Conservation (phyloP, 2,329 filamentous ascomycete species). For the Venturia carpophila region DNA sequence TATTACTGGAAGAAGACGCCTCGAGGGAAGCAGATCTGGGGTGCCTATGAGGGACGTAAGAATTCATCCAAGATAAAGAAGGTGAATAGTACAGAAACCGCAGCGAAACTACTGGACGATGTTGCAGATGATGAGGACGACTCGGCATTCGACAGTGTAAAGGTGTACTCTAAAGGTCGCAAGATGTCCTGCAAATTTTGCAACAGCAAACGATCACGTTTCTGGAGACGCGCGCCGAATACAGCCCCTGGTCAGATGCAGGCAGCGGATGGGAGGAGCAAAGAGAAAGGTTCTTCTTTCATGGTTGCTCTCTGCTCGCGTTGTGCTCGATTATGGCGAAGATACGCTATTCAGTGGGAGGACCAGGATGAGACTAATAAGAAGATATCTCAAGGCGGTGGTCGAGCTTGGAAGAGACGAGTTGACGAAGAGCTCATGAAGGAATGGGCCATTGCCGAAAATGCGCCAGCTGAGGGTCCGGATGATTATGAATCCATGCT, state of each 20-base stretch:
- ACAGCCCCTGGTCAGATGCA: slow-evolving; percentile 63
- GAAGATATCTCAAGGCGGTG: slow-evolving; percentile 72
- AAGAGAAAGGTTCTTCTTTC: slow-evolving; percentile 68
- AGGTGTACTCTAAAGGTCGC: slow-evolving; percentile 70
- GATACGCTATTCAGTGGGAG: slow-evolving; percentile 94
- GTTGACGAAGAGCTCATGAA: slow-evolving; percentile 89
- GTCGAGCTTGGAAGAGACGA: slow-evolving; percentile 76
- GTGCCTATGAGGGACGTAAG: slow-evolving; percentile 76
- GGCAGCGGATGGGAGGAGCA: slow-evolving; percentile 57
- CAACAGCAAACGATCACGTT: slow-evolving; percentile 65
- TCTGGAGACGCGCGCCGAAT: slow-evolving; percentile 86
- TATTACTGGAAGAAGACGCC: slow-evolving; percentile 97
- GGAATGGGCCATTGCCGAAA: slow-evolving; percentile 59
- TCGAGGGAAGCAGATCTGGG: slow-evolving; percentile 81
- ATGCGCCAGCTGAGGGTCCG: slow-evolving; percentile 27
- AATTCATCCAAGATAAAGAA: slow-evolving; percentile 69
- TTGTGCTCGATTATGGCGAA: slow-evolving; percentile 88
- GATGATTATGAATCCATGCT: slow-evolving; percentile 3
- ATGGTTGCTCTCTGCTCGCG: slow-evolving; percentile 80
- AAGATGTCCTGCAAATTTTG: slow-evolving; percentile 95
- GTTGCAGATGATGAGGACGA: slow-evolving; percentile 89
- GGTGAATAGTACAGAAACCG: slow-evolving; percentile 41
- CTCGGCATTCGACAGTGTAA: slow-evolving; percentile 87
- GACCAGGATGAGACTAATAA: slow-evolving; percentile 85
- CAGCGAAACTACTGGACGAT: slow-evolving; percentile 77